Base-by-base conservation (phyloP, 306 rosid species). In the Lupinus albus region DNA sequence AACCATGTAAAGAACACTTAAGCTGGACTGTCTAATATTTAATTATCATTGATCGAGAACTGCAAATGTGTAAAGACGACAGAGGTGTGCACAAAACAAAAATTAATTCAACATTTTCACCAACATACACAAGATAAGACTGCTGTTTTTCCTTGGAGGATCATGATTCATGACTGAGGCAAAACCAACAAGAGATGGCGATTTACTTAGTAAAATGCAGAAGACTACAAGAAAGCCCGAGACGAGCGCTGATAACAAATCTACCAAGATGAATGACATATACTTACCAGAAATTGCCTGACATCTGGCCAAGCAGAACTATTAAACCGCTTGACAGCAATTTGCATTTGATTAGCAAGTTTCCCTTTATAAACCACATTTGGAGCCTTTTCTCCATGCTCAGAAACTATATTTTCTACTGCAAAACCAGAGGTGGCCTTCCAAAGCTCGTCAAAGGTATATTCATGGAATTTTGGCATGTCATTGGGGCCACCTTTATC, bases 341-440 rank as follows among this genome's bases (percentile, higher is more conserved):
- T 89, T 71, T 91, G 86, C 78, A 61, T 62, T 81, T 92, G 95
- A 70, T 79, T 86, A 12, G 86, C 98, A 75, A 92, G 89, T 78
- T 84, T 92, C 73, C 98, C 98, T 80, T 83, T 89, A 81, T 83
- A 92, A 69, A 92, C 98, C 73, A 92, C 93, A 72, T 92, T 92
- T 28, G 98, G 93, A 77, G 98, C 98, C 79, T 86, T 92, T 73
- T 89, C 98, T 52, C 98, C 98, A 67, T 92, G 98, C 76, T 92
- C 98, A 48, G 98, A 92, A 79, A 92, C 95, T 61, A 92, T 89
- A 79, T 92, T 92, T 75, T 92, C 96, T 13, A 80, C 67, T 0
- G 98, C 81, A 79, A 92, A 92, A 47, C 96, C 98, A 47, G 95
- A 89, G 0, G 98, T 92, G 32, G 96, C 96, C 56, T 72, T 80